phyloP scores from a whole-genome alignment of 495 filamentous ascomycete species.

The Lasiosphaeris hirsuta region DNA sequence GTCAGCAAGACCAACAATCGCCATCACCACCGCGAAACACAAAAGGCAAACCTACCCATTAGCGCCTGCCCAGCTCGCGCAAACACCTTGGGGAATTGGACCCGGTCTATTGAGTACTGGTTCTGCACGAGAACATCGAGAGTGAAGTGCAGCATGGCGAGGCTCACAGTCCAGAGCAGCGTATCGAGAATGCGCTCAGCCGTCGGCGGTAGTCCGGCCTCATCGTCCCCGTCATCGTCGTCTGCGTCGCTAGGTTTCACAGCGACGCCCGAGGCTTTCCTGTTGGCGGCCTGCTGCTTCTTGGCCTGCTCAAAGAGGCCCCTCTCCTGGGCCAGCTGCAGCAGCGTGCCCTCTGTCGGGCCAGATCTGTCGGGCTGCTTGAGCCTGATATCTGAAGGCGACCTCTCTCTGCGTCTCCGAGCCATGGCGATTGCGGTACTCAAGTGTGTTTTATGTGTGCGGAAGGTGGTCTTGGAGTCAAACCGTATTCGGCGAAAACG shows the following conservation, averaged over 20 bases:
- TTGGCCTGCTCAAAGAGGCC: conserved; percentile 46
- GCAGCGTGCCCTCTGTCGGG: conserved; percentile 56
- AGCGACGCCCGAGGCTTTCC: conserved; percentile 28
- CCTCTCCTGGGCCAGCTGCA: conserved; percentile 60
- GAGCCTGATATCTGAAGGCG: conserved; percentile 51
- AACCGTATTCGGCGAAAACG: background rate
- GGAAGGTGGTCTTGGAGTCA: background rate
- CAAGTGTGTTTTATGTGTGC: background rate
- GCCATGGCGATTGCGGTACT: conserved; percentile 33
- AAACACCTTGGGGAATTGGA: conserved; percentile 56
- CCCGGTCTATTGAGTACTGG: conserved; percentile 71
- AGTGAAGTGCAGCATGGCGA: conserved; percentile 81
- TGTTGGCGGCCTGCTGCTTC: conserved; percentile 23
- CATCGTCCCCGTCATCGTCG: conserved; percentile 30
- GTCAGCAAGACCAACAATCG: background rate
- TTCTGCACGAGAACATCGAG: conserved; percentile 87
- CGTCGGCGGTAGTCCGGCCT: conserved; percentile 29
- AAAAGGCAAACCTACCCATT: conserved; percentile 38
- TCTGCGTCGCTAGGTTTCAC: conserved; percentile 22
- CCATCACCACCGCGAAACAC: background rate
- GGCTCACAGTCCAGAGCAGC: conserved; percentile 64
- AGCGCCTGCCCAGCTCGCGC: conserved; percentile 49
- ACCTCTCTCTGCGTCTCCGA: conserved; percentile 46
- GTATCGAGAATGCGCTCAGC: conserved; percentile 56
- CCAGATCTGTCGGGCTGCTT: conserved; percentile 55